These are phyloP conservation scores for Talaromyces pinophilus DNA, from an alignment of 2,329 filamentous ascomycete genomes.

Conservation along the genomic window DNA sequence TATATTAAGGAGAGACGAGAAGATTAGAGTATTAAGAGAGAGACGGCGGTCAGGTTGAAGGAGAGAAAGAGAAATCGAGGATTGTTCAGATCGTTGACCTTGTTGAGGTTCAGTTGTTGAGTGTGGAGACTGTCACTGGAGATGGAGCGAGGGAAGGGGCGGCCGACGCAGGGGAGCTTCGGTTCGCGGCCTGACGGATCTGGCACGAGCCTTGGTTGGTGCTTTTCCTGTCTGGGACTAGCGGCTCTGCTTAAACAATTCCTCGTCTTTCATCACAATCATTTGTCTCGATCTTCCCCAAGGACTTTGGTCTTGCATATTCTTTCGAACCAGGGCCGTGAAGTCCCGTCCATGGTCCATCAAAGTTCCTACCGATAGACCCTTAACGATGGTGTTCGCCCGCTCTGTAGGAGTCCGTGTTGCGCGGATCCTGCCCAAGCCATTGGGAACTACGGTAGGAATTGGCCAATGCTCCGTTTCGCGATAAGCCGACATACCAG, in stretches of 20 bases:
- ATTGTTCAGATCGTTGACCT: background rate
- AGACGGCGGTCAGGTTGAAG: slow-evolving; percentile 1
- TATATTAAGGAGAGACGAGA: slow-evolving; percentile 6
- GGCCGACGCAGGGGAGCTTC: slow-evolving; percentile 11
- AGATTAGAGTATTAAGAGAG: slow-evolving; percentile 1
- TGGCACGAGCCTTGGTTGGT: slow-evolving; percentile 3
- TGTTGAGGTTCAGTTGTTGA: background rate
- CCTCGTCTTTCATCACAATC: background rate
- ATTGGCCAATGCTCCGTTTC: background rate
- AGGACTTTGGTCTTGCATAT: background rate
- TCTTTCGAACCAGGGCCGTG: background rate
- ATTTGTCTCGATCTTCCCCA: background rate
- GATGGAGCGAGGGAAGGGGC: background rate
- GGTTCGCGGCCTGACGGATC: slow-evolving; percentile 15
- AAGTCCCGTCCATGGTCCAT: too few species aligned
- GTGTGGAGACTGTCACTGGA: background rate
- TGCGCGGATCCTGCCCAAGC: background rate
- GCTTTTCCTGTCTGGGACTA: background rate
- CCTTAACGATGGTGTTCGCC: background rate
- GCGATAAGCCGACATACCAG: background rate
- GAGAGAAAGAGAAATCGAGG: background rate
- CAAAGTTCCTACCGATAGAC: background rate
- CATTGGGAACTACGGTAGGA: background rate
- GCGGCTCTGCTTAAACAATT: background rate
- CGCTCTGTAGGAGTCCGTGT: background rate